Evolutionary conservation across 202 grass and related monocot species (phyloP).

Genomic region (Panicum virgatum): DNA sequence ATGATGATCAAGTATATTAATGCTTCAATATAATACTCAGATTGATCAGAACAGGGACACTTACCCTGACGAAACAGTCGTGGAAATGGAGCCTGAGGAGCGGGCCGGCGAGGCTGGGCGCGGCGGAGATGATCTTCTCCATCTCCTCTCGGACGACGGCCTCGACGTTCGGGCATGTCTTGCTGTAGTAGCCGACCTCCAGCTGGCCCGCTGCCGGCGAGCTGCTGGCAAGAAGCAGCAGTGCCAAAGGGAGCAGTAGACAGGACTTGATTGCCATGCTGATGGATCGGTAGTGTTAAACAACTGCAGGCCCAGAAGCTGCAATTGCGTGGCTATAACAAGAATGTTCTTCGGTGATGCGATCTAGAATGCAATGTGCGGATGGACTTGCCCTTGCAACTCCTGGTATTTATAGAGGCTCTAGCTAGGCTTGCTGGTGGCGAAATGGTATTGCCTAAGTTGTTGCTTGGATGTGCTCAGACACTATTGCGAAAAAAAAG

Average conservation of each 20-base stretch:
- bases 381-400: background rate
- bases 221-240: background rate
- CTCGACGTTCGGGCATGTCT: slow-evolving; percentile 6
- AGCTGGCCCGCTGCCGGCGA: background rate
- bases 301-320: background rate
- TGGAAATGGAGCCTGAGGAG: slow-evolving; percentile 59
- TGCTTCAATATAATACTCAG: too few species aligned
- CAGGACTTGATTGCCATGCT: background rate
- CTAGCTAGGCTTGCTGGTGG: background rate
- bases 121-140: too few species aligned
- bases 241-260: background rate
- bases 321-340: background rate
- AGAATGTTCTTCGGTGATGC: background rate
- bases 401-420: background rate
- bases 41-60: background rate
- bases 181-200: background rate
- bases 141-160: slow-evolving; percentile 31
- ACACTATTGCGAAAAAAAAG: too few species aligned
- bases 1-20: background rate
- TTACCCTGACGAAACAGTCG: slow-evolving; percentile 67
- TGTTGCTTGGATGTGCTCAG: too few species aligned
- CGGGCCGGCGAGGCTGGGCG: slow-evolving; percentile 51
- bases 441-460: background rate
- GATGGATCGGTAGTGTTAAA: background rate
- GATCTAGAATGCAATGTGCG: background rate